Base-by-base conservation (phyloP, 2,329 filamentous ascomycete species). In the Phyllosticta citribraziliensis region DNA sequence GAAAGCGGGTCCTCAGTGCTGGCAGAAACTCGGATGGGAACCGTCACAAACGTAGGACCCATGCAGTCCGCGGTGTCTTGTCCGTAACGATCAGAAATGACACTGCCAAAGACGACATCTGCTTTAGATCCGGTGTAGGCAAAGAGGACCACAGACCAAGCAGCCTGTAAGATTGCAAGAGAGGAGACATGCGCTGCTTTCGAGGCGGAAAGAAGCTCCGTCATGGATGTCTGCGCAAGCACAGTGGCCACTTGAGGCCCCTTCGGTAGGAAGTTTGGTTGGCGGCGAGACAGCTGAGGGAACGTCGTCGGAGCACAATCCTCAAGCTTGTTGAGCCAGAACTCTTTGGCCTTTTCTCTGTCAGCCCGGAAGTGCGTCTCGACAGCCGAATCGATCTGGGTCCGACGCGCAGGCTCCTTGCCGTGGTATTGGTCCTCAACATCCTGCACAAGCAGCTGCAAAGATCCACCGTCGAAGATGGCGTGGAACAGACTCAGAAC, bases 391-490 rank as follows among this genome's bases (percentile, higher is more conserved):
- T 79, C 78, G 64, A 89, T 88, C 0, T 80, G 70, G 0, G 82
- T 73, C 0, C 82, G 70, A 0, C 74, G 62, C 0, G 75, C 70
- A 1, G 91, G 72, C 0, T 65, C 6, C 0, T 73, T 58, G 0
- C 78, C 79, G 0, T 72, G 65, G 24, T 84, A 82, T 5, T 83
- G 65, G 2, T 74, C 70, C 66, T 91, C 84, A 1, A 92, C 76
- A 67, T 94, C 90, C 0, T 82, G 73, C 22, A 91, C 79, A 0
- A 95, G 75, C 9, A 80, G 76, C 0, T 79, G 75, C 69, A 94
- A 86, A 0, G 89, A 88, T 35, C 88, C 84, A 0, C 87, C 90
- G 72, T 95, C 90, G 66, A 95, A 93, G 0, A 95, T 76, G 2
- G 88, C 88, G 72, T 95, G 90, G 66, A 94, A 89, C 66, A 82